Evolutionary conservation across 2,329 filamentous ascomycete species (phyloP).

Genomic region (Dactylonectria estremocensis): DNA sequence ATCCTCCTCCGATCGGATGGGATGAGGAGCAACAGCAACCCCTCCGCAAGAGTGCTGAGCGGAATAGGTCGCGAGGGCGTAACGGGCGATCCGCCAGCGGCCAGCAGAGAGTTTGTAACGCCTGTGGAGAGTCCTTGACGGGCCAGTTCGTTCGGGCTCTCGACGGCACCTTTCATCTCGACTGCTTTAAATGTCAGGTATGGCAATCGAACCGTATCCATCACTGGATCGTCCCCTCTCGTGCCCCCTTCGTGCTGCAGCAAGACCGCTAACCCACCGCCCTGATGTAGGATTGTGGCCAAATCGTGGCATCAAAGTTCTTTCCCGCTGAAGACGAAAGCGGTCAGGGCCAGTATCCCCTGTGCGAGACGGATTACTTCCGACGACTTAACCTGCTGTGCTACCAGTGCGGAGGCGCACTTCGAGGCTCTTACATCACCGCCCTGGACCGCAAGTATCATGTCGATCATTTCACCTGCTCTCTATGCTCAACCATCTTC

Average conservation of each 20-base stretch:
- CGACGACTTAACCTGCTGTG: constrained; percentile 91
- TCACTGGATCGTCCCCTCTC: constrained; percentile 12
- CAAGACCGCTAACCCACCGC: constrained; percentile 37
- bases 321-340: constrained; percentile 96
- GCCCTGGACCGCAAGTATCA: constrained; percentile 98
- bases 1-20: constrained; percentile 49
- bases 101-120: constrained; percentile 80
- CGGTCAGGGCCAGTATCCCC: constrained; percentile 88
- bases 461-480: constrained; percentile 99
- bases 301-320: constrained; percentile 98
- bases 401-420: constrained; percentile 90
- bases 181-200: constrained; percentile 98
- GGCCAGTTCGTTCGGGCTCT: constrained; percentile 97
- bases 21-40: constrained; percentile 59
- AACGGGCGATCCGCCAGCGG: constrained; percentile 71
- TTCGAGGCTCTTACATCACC: constrained; percentile 98
- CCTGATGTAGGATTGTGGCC: constrained; percentile 84
- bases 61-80: constrained; percentile 69
- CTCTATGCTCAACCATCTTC: constrained; percentile 96
- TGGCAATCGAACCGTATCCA: constrained; percentile 18
- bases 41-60: constrained; percentile 69
- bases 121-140: constrained; percentile 88
- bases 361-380: constrained; percentile 99
- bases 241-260: constrained; percentile 8
- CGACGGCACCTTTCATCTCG: constrained; percentile 94